Evolutionary conservation across 768 basidiomycete species (phyloP).

Genomic region (Infundibulicybe gibba): DNA sequence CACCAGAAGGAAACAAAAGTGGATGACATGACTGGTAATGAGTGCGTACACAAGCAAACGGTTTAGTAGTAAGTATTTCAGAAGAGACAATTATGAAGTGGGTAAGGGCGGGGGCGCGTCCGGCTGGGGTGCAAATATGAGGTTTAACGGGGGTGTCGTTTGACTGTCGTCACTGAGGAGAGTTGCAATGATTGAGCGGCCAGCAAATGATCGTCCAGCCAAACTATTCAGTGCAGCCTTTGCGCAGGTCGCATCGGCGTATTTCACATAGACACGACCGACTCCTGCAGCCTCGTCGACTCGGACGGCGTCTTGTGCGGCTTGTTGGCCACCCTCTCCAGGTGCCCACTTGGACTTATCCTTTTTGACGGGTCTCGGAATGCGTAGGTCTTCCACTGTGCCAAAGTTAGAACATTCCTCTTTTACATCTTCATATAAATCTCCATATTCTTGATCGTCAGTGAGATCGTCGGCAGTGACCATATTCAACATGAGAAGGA

Average conservation of each 20-base stretch:
- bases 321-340: conserved; percentile 57
- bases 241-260: conserved; percentile 56
- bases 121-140: conserved; percentile 84
- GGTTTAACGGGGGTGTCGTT: conserved; percentile 75
- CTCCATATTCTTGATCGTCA: conserved; percentile 90
- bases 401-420: conserved; percentile 86
- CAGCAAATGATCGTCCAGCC: conserved; percentile 87
- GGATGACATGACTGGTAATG: too few species aligned
- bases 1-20: neutral
- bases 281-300: conserved; percentile 90
- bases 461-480: conserved; percentile 89
- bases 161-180: conserved; percentile 80
- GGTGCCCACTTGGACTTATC: conserved; percentile 75
- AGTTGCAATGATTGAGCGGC: conserved; percentile 84
- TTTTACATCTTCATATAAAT: conserved; percentile 92
- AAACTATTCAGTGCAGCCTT: conserved; percentile 75
- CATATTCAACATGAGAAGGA: conserved; percentile 99
- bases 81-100: conserved; percentile 20
- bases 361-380: conserved; percentile 87
- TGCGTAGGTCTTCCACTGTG: conserved; percentile 76
- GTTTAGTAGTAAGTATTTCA: too few species aligned
- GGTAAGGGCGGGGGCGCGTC: conserved; percentile 80
- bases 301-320: conserved; percentile 63
- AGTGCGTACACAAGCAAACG: too few species aligned
- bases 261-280: conserved; percentile 95